phyloP scores from a whole-genome alignment of 139 green algal genomes.

The Klebsormidium nitens region DNA sequence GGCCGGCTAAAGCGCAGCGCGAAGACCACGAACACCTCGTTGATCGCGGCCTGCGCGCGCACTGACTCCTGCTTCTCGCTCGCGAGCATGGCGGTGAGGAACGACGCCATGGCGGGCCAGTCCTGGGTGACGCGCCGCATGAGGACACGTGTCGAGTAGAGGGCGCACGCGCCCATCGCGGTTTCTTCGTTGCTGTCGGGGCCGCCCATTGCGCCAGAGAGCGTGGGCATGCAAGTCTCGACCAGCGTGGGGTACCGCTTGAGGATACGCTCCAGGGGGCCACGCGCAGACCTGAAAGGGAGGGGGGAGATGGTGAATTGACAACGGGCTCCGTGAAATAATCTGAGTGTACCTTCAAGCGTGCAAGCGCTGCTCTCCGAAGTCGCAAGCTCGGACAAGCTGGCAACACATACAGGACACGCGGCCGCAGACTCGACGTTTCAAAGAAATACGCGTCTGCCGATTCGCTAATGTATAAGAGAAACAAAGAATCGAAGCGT shows the following conservation, averaged over 20 bases:
- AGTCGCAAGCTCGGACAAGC: too few species aligned
- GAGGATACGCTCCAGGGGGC: not conserved
- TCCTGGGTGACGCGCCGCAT: constrained; percentile 10
- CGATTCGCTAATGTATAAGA: too few species aligned
- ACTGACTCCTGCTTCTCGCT: not conserved
- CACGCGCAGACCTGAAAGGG: not conserved
- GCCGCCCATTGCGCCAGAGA: not conserved
- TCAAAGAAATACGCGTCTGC: too few species aligned
- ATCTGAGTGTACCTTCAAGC: too few species aligned
- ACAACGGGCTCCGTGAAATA: too few species aligned
- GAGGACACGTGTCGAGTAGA: not conserved
- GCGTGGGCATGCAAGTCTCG: not conserved
- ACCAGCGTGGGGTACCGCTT: constrained; percentile 10
- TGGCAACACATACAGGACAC: too few species aligned
- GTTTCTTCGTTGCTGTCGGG: not conserved
- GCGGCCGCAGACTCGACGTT: too few species aligned
- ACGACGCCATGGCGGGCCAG: not conserved
- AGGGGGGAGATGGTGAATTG: too few species aligned
- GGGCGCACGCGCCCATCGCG: constrained; percentile 4
- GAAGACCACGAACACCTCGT: not conserved
- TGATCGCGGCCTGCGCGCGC: not conserved
- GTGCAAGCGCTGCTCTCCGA: too few species aligned
- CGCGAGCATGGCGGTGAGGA: not conserved
- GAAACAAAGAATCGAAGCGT: too few species aligned
- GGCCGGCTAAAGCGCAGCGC: not conserved